Evolutionary conservation across 2,329 filamentous ascomycete species (phyloP), one percentile per base, ranked within the genome.

Genomic region (Fonsecaea pugnacius): DNA sequence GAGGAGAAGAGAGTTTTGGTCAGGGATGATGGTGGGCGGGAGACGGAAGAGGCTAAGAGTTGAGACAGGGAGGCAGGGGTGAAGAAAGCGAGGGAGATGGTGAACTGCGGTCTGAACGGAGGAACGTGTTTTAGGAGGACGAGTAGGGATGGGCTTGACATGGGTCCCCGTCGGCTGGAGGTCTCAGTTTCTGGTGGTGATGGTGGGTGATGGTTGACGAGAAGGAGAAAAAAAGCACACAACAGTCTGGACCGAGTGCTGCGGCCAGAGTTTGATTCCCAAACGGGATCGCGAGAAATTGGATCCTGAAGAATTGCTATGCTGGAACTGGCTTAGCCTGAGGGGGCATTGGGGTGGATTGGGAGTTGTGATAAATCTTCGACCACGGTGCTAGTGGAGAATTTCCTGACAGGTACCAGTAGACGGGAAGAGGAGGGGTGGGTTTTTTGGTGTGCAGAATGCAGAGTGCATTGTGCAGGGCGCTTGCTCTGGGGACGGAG

Each of bases 271-370:
- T 66, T 60, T 66, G 50, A 59, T 53, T 51, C 48, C 60, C 36
- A 66, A 66, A 64, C 30, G 61, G 66, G 64, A 66, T 58, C 54
- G 38, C 64, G 48, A 68, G 66, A 68, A 63, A 68, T 68, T 68
- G 59, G 63, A 68, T 66, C 50, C 55, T 66, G 60, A 68, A 52
- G 63, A 57, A 59, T 18, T 48, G 52, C 66, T 62, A 64, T 60
- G 58, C 64, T 65, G 54, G 38, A 64, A 57, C 48, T 10, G 56
- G 66, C 27, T 53, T 64, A 48, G 43, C 43, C 43, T 14, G 21
- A n/a, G 18, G 38, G 38, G 27, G 2, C 27, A 30, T 4, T 30
- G 27, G 27, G 27, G 27, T 30, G 27, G 16, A 43, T 43, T 43
- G 12, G 18, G 40, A 46, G 43, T 48, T 48, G 43, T 48, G 43